Base-by-base conservation (phyloP, 176 grass and related monocot genomes). In the Eragrostis curvula region DNA sequence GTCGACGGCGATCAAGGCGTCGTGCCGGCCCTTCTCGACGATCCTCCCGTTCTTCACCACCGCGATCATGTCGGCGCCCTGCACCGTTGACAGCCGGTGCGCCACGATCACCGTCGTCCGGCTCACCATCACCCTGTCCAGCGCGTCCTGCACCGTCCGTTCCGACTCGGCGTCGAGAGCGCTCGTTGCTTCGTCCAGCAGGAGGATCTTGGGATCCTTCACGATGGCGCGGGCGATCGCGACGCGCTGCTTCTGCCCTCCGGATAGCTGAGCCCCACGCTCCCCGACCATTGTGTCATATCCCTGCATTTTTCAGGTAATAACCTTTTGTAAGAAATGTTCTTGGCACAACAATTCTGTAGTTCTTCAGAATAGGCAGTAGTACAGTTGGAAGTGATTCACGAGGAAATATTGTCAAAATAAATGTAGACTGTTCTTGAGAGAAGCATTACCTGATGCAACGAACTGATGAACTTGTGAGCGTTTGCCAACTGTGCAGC, bases 1-100 rank as follows among this genome's bases (percentile, higher is more conserved):
- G 32, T 90, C 80, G 42, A 91, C 68, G 6, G 6, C 41, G 5
- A 92, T 70, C 73, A 95, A 74, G 7, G 18, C 36, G 14, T 90
- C 93, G n/a, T 95, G 93, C 25, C 60, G 92, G n/a, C 92, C 93
- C 60, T 88, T 80, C 85, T 95, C 93, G 42, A 95, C 27, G 64
- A 92, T 86, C 68, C 60, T 9, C 17, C 93, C 93, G 66, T 92
- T 77, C 79, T 86, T 92, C 12, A 92, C 80, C 17, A 95, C 87
- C 0, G 87, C 89, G 23, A 95, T 95, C 73, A 83, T 8, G 58
- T 95, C 87, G 0, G 93, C 93, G 0, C 84, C 81, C 66, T 87
- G 88, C 53, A 95, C 81, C 0, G 89, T 92, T 0, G 93, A 95
- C 16, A 95, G 70, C 1, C 89, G 85, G 66, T 95, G 93, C 1